Percentiles rank a stretch among this genome's conserved stretches.
Conservation (phyloP, 139 green algal species). For the Parachlorella kessleri region DNA sequence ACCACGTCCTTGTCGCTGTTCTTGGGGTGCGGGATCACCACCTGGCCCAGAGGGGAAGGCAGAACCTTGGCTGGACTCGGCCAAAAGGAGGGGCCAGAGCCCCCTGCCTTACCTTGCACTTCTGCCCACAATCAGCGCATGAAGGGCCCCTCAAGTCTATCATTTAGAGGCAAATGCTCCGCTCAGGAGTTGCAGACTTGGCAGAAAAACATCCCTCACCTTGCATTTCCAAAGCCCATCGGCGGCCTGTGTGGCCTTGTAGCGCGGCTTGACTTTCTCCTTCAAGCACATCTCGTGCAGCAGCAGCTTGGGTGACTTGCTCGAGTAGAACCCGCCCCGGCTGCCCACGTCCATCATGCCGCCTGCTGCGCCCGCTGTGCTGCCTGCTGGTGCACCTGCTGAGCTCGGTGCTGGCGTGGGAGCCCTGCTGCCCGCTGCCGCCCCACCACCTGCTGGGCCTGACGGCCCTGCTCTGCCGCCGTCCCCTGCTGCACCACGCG, state of each 20-base stretch:
- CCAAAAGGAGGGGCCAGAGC: too few relatives aligned
- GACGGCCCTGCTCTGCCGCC: too few relatives aligned
- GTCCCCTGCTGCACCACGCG: background rate
- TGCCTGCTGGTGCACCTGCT: too few relatives aligned
- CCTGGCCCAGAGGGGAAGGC: slow-evolving; percentile 39
- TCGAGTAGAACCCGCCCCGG: slow-evolving; percentile 69
- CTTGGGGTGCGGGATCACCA: slow-evolving; percentile 77
- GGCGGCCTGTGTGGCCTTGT: slow-evolving; percentile 32
- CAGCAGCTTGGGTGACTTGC: slow-evolving; percentile 81
- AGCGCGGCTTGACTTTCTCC: slow-evolving; percentile 68
- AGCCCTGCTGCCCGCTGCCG: too few relatives aligned
- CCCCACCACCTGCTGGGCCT: too few relatives aligned
- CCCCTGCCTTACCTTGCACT: too few relatives aligned
- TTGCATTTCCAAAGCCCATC: slow-evolving; percentile 46
- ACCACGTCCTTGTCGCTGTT: slow-evolving; percentile 69
- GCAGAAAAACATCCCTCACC: slow-evolving; percentile 36
- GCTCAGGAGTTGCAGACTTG: too few relatives aligned
- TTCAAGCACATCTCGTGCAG: slow-evolving; percentile 72
- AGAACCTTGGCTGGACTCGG: too few relatives aligned
- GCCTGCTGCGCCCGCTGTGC: background rate
- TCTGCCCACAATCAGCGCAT: too few relatives aligned
- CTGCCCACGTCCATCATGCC: slow-evolving; percentile 72
- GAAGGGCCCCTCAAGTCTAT: too few relatives aligned
- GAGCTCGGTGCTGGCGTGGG: too few relatives aligned
- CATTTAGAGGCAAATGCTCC: too few relatives aligned